Conservation (phyloP, 768 basidiomycete genomes). For the Boletellus sp. region DNA sequence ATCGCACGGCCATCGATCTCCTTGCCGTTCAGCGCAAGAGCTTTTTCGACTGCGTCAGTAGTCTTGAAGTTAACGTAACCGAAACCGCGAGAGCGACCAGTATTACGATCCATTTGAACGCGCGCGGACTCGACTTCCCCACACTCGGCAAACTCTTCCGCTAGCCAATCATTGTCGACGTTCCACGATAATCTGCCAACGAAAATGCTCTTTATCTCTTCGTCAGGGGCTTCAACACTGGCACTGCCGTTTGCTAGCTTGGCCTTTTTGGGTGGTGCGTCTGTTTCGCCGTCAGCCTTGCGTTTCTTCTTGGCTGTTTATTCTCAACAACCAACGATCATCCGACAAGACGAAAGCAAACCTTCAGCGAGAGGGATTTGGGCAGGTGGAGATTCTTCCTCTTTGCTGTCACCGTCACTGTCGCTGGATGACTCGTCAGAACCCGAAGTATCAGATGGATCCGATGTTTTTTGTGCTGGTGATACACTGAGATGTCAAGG, state of each 20-base stretch:
- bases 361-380: slow-evolving; percentile 42
- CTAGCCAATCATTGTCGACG: slow-evolving; percentile 93
- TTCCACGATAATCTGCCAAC: slow-evolving; percentile 95
- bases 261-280: slow-evolving; percentile 72
- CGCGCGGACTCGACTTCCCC: slow-evolving; percentile 88
- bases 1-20: slow-evolving; percentile 91
- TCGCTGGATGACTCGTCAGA: slow-evolving; percentile 13
- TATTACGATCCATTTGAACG: slow-evolving; percentile 82
- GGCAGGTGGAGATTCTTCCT: slow-evolving; percentile 33
- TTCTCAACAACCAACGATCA: slow-evolving; percentile 2
- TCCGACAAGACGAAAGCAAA: slow-evolving; percentile 18
- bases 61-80: slow-evolving; percentile 79
- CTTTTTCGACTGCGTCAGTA: slow-evolving; percentile 70
- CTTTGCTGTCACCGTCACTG: slow-evolving; percentile 4
- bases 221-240: slow-evolving; percentile 31
- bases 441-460: slow-evolving; percentile 6
- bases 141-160: slow-evolving; percentile 82
- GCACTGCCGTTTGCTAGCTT: slow-evolving; percentile 62
- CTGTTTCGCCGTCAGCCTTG: slow-evolving; percentile 66
- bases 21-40: slow-evolving; percentile 73
- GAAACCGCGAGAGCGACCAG: slow-evolving; percentile 81
- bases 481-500: background rate
- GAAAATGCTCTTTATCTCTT: slow-evolving; percentile 71
- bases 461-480: background rate
- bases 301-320: slow-evolving; percentile 53